Evolutionary conservation across 345 rosid species (phyloP).

Genomic region (Citrus australasica): DNA sequence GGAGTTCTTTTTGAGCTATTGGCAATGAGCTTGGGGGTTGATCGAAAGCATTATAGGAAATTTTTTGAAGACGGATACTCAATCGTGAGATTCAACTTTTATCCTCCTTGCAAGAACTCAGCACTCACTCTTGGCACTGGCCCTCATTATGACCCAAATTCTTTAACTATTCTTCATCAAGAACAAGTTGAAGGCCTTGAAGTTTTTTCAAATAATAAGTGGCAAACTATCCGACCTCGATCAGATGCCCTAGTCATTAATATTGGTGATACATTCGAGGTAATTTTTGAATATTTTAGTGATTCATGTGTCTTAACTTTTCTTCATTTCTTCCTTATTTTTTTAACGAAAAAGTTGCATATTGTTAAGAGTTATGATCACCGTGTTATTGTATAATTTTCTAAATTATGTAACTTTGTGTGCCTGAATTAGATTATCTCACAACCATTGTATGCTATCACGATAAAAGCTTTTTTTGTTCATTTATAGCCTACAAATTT

Average conservation of each 20-base stretch:
- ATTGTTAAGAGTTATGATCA: too few species aligned
- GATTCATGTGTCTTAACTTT: background rate
- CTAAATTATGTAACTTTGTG: too few species aligned
- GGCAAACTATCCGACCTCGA: conserved; percentile 62
- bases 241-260: conserved; percentile 62
- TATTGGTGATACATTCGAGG: conserved; percentile 84
- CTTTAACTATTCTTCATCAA: conserved; percentile 83
- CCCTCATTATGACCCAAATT: conserved; percentile 80
- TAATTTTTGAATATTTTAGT: background rate
- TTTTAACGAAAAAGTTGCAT: too few species aligned
- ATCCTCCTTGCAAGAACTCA: conserved; percentile 60
- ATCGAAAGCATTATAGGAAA: conserved; percentile 26
- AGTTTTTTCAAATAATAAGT: conserved; percentile 52
- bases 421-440: too few species aligned
- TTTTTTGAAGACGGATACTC: conserved; percentile 57
- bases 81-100: conserved; percentile 61
- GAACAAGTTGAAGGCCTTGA: conserved; percentile 79
- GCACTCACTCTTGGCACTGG: conserved; percentile 78
- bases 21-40: conserved; percentile 49
- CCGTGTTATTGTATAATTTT: too few species aligned
- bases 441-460: too few species aligned
- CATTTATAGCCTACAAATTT: too few species aligned
- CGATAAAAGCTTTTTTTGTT: too few species aligned
- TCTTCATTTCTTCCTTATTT: background rate
- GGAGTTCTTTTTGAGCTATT: conserved; percentile 41